phyloP scores from a whole-genome alignment of 805 yeast genomes.

The Grigorovia humatica region DNA sequence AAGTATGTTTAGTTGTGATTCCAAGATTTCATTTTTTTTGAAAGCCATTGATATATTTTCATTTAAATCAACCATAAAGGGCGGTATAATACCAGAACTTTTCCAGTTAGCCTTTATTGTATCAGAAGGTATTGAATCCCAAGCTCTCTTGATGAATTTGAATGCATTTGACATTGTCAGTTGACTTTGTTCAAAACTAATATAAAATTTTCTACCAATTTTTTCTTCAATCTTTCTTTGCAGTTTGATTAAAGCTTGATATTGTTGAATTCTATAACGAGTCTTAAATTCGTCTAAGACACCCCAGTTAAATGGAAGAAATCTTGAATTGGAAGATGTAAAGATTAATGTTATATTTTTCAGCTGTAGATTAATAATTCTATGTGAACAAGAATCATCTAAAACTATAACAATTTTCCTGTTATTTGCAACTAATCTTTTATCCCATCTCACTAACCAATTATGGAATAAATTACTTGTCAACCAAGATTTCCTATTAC shows the following conservation, averaged over 20 bases:
- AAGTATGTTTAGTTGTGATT: constrained; percentile 32
- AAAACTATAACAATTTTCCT: constrained; percentile 46
- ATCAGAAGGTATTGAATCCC: constrained; percentile 36
- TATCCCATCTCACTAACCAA: constrained; percentile 51
- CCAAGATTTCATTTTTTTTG: constrained; percentile 31
- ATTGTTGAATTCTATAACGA: constrained; percentile 48
- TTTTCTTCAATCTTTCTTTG: constrained; percentile 15
- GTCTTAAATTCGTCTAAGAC: constrained; percentile 52
- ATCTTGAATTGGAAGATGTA: constrained; percentile 33
- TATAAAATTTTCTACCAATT: constrained; percentile 12
- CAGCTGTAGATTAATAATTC: constrained; percentile 44
- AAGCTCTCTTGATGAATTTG: constrained; percentile 47
- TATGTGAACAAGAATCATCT: constrained; percentile 54
- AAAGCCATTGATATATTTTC: constrained; percentile 26
- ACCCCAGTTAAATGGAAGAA: constrained; percentile 56
- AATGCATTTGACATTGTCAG: constrained; percentile 47
- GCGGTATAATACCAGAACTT: constrained; percentile 34
- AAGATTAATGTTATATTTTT: constrained; percentile 33
- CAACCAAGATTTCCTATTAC: constrained; percentile 52
- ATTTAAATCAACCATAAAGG: constrained; percentile 20
- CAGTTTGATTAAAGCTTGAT: constrained; percentile 29
- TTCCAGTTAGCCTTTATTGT: constrained; percentile 36
- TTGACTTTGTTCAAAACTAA: constrained; percentile 32
- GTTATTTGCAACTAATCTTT: constrained; percentile 37
- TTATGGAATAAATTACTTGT: constrained; percentile 54